These are phyloP conservation scores for Trebouxia sp. DNA, from an alignment of 139 green algal genomes.

Conservation along the genomic window DNA sequence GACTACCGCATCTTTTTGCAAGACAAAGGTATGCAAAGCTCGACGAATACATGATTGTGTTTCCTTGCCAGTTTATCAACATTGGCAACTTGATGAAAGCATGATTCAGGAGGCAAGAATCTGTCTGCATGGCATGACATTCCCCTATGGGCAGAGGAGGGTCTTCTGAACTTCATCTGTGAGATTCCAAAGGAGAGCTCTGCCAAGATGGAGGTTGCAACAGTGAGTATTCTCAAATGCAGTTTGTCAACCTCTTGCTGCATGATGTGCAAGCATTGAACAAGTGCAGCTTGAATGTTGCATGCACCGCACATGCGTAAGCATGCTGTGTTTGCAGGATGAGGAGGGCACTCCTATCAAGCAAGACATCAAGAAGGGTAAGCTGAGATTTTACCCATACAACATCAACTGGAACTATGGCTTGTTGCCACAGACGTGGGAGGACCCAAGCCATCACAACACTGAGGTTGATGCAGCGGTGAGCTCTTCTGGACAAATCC, in stretches of 20 bases:
- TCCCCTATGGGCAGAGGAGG: slow-evolving; percentile 86
- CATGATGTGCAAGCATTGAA: background rate
- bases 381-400: slow-evolving; percentile 98
- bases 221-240: slow-evolving; percentile 48
- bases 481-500: too few species aligned
- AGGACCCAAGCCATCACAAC: slow-evolving; percentile 83
- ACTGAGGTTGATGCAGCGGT: slow-evolving; percentile 47
- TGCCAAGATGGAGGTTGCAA: slow-evolving; percentile 99
- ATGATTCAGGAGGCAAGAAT: slow-evolving; percentile 33
- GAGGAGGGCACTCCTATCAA: slow-evolving; percentile 97
- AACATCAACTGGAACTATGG: slow-evolving; percentile 99
- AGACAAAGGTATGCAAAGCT: slow-evolving; percentile 55
- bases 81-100: background rate
- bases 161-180: slow-evolving; percentile 92
- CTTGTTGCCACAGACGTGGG: slow-evolving; percentile 98
- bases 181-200: slow-evolving; percentile 99
- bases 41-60: background rate
- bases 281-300: background rate
- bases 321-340: slow-evolving; percentile 63
- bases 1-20: slow-evolving; percentile 91
- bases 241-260: background rate
- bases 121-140: slow-evolving; percentile 98
- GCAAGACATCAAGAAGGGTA: slow-evolving; percentile 99
- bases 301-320: background rate
- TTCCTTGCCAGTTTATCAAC: background rate